Percentiles rank a stretch among this genome's conserved stretches.
These are phyloP conservation scores for Melanopsichium pennsylvanicum DNA, from an alignment of 1,284 basidiomycete species.

Conservation along the genomic window DNA sequence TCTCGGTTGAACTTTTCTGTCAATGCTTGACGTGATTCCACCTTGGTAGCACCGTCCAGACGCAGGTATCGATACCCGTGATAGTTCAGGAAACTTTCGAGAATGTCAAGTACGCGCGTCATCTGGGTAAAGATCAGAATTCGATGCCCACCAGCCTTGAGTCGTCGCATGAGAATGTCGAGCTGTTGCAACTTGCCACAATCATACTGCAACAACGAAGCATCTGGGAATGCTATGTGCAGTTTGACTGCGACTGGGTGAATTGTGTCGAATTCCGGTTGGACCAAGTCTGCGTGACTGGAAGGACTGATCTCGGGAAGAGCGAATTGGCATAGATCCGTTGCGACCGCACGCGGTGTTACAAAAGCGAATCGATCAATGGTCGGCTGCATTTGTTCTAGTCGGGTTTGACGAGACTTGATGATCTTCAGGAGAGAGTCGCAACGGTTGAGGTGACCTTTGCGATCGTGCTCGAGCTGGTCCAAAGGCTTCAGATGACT, in stretches of 20 bases:
- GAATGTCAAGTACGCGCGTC: conserved; percentile 91
- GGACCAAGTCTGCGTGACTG: conserved; percentile 18
- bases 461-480: conserved; percentile 62
- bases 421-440: conserved; percentile 67
- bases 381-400: conserved; percentile 70
- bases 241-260: conserved; percentile 81
- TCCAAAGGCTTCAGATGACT: conserved; percentile 23
- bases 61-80: conserved; percentile 93
- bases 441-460: conserved; percentile 72
- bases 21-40: conserved; percentile 92
- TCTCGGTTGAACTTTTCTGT: conserved; percentile 97
- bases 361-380: conserved; percentile 83
- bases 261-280: conserved; percentile 69
- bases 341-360: conserved; percentile 81
- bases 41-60: conserved; percentile 91
- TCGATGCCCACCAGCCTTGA: conserved; percentile 85
- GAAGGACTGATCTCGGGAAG: conserved; percentile 68
- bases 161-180: conserved; percentile 78
- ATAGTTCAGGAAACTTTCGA: conserved; percentile 90
- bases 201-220: conserved; percentile 89
- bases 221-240: conserved; percentile 92
- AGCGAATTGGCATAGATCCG: conserved; percentile 75
- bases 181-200: conserved; percentile 94
- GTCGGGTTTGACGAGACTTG: conserved; percentile 74
- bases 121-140: conserved; percentile 97